A percentile compares a stretch with the other conserved stretches of the same genome.
These are phyloP conservation scores for Pascua guehoae DNA, from an alignment of 1,284 basidiomycete species.

Conservation along the genomic window DNA sequence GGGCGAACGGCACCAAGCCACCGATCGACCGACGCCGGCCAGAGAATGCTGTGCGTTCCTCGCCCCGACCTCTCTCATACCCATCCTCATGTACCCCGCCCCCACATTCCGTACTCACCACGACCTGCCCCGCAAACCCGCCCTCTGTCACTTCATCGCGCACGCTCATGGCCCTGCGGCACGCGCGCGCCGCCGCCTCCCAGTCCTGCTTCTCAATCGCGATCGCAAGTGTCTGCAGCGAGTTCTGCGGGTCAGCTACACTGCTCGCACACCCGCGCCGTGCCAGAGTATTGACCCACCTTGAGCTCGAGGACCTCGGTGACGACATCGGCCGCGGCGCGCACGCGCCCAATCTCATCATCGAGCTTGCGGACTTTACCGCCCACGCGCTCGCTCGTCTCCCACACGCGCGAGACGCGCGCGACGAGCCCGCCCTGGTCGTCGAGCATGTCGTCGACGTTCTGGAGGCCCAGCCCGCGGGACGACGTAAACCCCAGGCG, in stretches of 20 bases:
- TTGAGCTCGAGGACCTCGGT: slow-evolving; percentile 85
- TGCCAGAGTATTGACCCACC: slow-evolving; percentile 50
- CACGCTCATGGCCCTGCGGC: slow-evolving; percentile 81
- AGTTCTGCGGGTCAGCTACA: slow-evolving; percentile 56
- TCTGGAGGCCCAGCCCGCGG: slow-evolving; percentile 30
- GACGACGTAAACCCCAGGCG: neutral
- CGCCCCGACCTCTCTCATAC: too few species aligned
- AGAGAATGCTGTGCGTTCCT: too few species aligned
- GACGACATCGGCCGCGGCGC: slow-evolving; percentile 78
- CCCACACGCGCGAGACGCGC: slow-evolving; percentile 47
- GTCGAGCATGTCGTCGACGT: slow-evolving; percentile 20
- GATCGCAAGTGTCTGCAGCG: slow-evolving; percentile 67
- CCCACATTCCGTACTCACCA: slow-evolving; percentile 57
- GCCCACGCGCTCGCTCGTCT: slow-evolving; percentile 84
- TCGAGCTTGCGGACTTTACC: slow-evolving; percentile 82
- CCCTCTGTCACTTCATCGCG: slow-evolving; percentile 73
- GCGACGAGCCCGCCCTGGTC: slow-evolving; percentile 41
- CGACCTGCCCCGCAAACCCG: slow-evolving; percentile 78
- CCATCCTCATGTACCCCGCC: too few species aligned
- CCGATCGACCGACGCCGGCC: too few species aligned
- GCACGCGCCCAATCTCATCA: slow-evolving; percentile 82
- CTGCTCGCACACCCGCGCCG: slow-evolving; percentile 22
- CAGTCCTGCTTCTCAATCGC: slow-evolving; percentile 85
- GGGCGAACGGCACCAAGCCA: too few species aligned
- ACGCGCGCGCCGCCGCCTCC: slow-evolving; percentile 89